Evolutionary conservation across 2,329 filamentous ascomycete species (phyloP).

Genomic region (Aspergillus fumigatiaffinis): DNA sequence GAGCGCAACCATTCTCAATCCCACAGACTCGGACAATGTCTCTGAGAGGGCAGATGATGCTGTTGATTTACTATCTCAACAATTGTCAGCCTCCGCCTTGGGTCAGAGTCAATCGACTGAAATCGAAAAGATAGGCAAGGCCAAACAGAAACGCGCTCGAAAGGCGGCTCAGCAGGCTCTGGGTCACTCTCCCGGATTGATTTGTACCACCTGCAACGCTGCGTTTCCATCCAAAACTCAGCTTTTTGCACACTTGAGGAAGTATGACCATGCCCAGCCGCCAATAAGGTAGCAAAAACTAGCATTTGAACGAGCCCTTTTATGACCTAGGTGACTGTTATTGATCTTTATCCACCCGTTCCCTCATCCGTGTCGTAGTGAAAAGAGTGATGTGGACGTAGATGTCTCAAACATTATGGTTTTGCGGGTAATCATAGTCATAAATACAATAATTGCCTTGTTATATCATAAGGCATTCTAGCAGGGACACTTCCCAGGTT

Average conservation of each 20-base stretch:
- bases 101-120: constrained; percentile 15
- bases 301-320: background rate
- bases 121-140: constrained; percentile 44
- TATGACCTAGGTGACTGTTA: background rate
- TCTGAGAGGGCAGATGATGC: constrained; percentile 4
- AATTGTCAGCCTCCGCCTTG: constrained; percentile 16
- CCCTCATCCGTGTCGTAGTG: background rate
- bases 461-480: background rate
- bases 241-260: constrained; percentile 69
- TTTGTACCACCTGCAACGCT: constrained; percentile 75
- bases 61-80: constrained; percentile 13
- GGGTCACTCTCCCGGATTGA: constrained; percentile 45
- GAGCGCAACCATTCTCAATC: background rate
- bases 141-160: constrained; percentile 51
- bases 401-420: background rate
- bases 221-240: constrained; percentile 70
- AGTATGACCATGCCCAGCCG: constrained; percentile 60
- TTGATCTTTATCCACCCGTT: background rate
- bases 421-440: background rate
- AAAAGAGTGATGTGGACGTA: background rate
- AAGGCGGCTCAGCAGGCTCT: constrained; percentile 40
- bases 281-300: background rate
- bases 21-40: background rate
- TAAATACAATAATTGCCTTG: background rate
- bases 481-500: background rate